phyloP scores from a whole-genome alignment of 78 protist species.

The Thecamonas trahens region DNA sequence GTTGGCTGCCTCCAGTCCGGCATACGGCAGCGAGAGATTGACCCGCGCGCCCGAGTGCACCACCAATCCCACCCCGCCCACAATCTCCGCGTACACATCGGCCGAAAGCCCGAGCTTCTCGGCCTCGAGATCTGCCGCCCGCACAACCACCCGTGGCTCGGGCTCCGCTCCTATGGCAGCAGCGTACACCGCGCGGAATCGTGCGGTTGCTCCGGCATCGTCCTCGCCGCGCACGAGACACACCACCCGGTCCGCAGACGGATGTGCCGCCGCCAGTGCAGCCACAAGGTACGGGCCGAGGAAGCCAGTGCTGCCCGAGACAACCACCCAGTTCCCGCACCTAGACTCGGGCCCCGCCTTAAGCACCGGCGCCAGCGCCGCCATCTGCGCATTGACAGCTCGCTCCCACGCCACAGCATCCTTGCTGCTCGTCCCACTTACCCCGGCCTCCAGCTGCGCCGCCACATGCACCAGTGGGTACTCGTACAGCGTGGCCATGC shows the following conservation, averaged over 20 bases:
- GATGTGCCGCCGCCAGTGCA: background rate
- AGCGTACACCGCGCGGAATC: background rate
- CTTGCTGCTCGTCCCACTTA: background rate
- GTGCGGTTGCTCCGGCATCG: background rate
- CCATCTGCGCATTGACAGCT: background rate
- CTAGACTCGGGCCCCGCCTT: background rate
- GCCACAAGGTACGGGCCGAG: background rate
- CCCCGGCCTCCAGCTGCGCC: background rate
- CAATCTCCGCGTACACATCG: background rate
- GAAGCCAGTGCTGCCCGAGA: background rate
- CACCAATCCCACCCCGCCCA: background rate
- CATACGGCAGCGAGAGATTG: background rate
- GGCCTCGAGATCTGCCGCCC: background rate
- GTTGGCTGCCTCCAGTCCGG: background rate
- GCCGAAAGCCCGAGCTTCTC: background rate
- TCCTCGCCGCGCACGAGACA: background rate
- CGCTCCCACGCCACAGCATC: background rate
- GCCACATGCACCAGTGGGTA: background rate
- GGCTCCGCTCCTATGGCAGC: background rate
- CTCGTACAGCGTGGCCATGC: background rate
- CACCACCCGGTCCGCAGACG: background rate
- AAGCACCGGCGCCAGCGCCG: background rate
- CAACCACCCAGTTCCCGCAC: background rate
- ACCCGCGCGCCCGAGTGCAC: background rate
- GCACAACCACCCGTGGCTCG: background rate